Evolutionary conservation across 805 yeast species (phyloP).

Genomic region (Candida sakaeoensis): DNA sequence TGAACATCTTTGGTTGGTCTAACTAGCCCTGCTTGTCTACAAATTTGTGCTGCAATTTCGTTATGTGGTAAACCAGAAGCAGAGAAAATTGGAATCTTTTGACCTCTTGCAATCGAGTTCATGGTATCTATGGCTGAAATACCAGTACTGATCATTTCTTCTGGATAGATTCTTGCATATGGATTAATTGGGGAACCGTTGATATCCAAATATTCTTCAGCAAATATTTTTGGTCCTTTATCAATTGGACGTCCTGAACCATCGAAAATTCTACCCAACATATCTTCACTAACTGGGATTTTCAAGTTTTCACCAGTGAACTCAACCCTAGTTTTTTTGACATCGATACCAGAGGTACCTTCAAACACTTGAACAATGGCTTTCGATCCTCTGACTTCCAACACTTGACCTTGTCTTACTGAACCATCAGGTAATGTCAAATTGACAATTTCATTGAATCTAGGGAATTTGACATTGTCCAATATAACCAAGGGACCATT

Average conservation of each 20-base stretch:
- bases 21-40: slow-evolving; percentile 99
- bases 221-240: slow-evolving; percentile 96
- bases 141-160: slow-evolving; percentile 99
- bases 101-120: slow-evolving; percentile 99
- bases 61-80: slow-evolving; percentile 99
- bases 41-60: slow-evolving; percentile 99
- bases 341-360: slow-evolving; percentile 98
- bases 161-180: slow-evolving; percentile 96
- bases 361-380: slow-evolving; percentile 99
- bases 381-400: slow-evolving; percentile 94
- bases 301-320: slow-evolving; percentile 93
- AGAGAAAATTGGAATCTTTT: slow-evolving; percentile 97
- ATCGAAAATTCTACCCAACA: slow-evolving; percentile 96
- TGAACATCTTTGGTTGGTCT: slow-evolving; percentile 99
- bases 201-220: slow-evolving; percentile 97
- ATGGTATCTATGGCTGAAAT: slow-evolving; percentile 97
- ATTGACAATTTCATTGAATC: slow-evolving; percentile 95
- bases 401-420: slow-evolving; percentile 93
- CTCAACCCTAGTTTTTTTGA: slow-evolving; percentile 94
- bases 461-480: slow-evolving; percentile 48
- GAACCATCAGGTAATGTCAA: slow-evolving; percentile 95
- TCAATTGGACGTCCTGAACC: slow-evolving; percentile 99
- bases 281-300: slow-evolving; percentile 94
- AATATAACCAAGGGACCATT: slow-evolving; percentile 93
- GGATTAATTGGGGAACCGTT: slow-evolving; percentile 99